These are phyloP conservation scores for Coelastrella sp. DNA, from an alignment of 139 green algal genomes.

Conservation along the genomic window DNA sequence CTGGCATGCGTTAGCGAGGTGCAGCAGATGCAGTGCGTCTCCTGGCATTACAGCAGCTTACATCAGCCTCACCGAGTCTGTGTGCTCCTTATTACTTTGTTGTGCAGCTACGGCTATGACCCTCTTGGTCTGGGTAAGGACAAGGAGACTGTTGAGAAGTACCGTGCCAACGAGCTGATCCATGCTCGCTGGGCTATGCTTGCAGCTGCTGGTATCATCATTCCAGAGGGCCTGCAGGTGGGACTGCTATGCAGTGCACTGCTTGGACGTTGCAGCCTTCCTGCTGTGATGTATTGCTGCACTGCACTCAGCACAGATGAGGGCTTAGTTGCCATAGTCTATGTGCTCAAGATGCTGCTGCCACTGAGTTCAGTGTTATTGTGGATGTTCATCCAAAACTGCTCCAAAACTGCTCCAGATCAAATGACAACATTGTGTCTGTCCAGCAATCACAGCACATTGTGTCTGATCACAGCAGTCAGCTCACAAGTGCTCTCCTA, in stretches of 20 bases:
- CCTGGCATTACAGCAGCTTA: background rate
- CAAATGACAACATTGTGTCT: too few relatives aligned
- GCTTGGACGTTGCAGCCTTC: background rate
- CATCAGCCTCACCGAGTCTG: background rate
- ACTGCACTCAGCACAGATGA: background rate
- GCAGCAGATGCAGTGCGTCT: background rate
- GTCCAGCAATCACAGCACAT: background rate
- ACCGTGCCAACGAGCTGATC: conserved; percentile 92
- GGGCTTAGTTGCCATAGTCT: background rate
- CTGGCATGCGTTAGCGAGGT: too few relatives aligned
- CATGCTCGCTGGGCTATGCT: conserved; percentile 99
- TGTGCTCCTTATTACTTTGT: background rate
- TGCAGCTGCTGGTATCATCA: conserved; percentile 93
- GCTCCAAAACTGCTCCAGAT: too few relatives aligned
- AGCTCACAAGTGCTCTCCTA: too few relatives aligned
- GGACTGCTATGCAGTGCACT: background rate
- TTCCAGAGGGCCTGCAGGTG: conserved; percentile 90
- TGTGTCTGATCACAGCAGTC: too few relatives aligned
- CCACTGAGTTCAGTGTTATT: background rate
- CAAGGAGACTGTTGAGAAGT: conserved; percentile 86
- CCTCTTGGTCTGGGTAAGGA: conserved; percentile 94
- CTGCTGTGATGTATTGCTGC: background rate
- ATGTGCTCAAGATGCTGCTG: background rate
- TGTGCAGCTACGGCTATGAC: conserved; percentile 92
- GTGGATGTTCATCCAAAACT: too few relatives aligned